phyloP scores from a whole-genome alignment of 768 basidiomycete species.

The Kondoa malvinella region DNA sequence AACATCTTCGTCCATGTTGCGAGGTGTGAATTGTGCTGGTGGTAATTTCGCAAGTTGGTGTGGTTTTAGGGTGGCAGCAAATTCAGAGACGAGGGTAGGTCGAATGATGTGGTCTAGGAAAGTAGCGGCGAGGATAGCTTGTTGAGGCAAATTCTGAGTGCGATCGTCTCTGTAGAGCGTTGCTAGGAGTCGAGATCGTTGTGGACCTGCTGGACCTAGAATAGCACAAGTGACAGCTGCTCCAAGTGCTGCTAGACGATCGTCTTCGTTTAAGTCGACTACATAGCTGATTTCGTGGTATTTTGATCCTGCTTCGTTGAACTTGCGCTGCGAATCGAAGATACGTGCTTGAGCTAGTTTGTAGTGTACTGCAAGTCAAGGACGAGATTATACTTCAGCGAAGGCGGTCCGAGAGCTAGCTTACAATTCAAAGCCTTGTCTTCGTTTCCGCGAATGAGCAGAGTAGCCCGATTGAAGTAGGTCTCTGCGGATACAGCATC shows the following conservation, averaged over 20 bases:
- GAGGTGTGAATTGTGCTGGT: slow-evolving; percentile 47
- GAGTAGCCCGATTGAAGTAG: slow-evolving; percentile 87
- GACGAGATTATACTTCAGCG: not conserved
- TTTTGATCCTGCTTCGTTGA: slow-evolving; percentile 78
- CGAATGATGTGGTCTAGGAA: slow-evolving; percentile 94
- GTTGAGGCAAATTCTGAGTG: slow-evolving; percentile 55
- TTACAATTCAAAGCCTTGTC: slow-evolving; percentile 53
- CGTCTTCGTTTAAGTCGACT: slow-evolving; percentile 73
- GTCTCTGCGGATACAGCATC: slow-evolving; percentile 96
- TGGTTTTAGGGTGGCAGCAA: slow-evolving; percentile 66
- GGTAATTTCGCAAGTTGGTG: slow-evolving; percentile 90
- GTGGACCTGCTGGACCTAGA: slow-evolving; percentile 89
- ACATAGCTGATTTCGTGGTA: slow-evolving; percentile 68
- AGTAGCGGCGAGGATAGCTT: slow-evolving; percentile 91
- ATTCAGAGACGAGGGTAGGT: slow-evolving; percentile 69
- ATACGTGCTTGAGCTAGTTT: slow-evolving; percentile 89
- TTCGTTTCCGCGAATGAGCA: slow-evolving; percentile 60
- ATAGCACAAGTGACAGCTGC: slow-evolving; percentile 93
- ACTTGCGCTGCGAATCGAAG: slow-evolving; percentile 77
- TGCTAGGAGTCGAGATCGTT: slow-evolving; percentile 78
- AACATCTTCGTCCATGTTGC: slow-evolving; percentile 38
- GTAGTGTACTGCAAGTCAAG: slow-evolving; percentile 42
- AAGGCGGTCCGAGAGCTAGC: not conserved
- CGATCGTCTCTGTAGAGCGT: slow-evolving; percentile 90
- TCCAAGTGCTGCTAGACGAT: slow-evolving; percentile 67